Conservation (phyloP, 2,329 filamentous ascomycete genomes). For the Didymella lethalis region DNA sequence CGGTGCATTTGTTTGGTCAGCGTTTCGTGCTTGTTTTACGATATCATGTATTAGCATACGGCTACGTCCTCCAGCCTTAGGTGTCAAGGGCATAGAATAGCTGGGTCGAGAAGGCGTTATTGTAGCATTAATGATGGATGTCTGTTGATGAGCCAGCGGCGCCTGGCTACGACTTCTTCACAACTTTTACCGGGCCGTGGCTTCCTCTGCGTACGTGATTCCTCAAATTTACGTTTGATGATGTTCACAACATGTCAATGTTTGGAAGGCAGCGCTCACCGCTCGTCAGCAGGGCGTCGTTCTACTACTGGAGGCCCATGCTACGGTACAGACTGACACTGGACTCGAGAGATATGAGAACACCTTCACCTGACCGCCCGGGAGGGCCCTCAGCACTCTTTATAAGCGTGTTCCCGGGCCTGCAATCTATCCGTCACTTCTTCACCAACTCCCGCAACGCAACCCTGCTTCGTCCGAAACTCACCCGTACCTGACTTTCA, state of each 20-base stretch:
- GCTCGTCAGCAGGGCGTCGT: too few species aligned
- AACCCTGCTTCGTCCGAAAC: neutral
- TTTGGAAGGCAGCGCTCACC: too few species aligned
- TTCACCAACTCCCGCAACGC: neutral
- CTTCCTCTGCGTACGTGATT: neutral
- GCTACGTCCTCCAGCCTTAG: constrained; percentile 9
- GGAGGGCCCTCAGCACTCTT: neutral
- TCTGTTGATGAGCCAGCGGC: neutral
- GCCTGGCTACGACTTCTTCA: neutral
- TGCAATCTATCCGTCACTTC: neutral
- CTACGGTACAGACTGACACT: too few species aligned
- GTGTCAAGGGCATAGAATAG: neutral
- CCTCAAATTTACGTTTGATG: too few species aligned
- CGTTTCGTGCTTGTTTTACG: neutral
- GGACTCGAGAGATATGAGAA: too few species aligned
- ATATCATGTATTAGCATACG: constrained; percentile 17
- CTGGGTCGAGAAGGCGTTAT: neutral
- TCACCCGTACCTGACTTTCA: neutral
- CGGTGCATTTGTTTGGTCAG: neutral
- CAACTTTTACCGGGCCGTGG: neutral
- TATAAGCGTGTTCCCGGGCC: neutral
- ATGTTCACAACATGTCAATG: too few species aligned
- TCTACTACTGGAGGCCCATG: too few species aligned
- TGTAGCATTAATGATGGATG: constrained; percentile 3
- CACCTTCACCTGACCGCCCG: neutral